Evolutionary conservation across 495 filamentous ascomycete species (phyloP).

Genomic region (Trypethelium eluteriae): DNA sequence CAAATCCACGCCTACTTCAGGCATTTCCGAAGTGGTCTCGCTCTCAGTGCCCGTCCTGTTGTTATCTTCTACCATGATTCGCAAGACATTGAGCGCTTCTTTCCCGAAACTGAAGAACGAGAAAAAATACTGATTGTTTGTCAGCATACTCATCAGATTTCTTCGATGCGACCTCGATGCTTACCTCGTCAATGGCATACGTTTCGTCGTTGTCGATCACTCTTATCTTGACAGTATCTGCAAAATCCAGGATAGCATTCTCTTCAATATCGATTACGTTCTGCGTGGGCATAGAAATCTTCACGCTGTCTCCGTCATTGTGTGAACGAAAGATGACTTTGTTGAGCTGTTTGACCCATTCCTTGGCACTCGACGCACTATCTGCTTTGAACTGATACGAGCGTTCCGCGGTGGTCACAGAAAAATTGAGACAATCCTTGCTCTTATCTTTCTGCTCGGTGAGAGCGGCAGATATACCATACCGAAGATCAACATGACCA

Average conservation of each 20-base stretch:
- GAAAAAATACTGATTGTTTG: slow-evolving; percentile 70
- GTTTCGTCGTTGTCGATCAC: slow-evolving; percentile 89
- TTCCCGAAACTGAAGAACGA: slow-evolving; percentile 85
- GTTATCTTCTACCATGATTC: slow-evolving; percentile 61
- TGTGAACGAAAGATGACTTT: slow-evolving; percentile 92
- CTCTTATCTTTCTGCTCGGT: slow-evolving; percentile 59
- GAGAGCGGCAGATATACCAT: slow-evolving; percentile 78
- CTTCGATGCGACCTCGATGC: not conserved
- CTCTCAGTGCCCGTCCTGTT: slow-evolving; percentile 19
- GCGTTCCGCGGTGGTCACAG: slow-evolving; percentile 72
- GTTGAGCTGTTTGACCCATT: slow-evolving; percentile 93
- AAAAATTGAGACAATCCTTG: slow-evolving; percentile 63
- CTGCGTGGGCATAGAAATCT: slow-evolving; percentile 81
- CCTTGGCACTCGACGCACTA: slow-evolving; percentile 78
- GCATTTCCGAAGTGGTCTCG: not conserved
- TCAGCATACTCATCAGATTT: not conserved
- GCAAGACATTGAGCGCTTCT: slow-evolving; percentile 74
- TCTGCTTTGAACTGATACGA: slow-evolving; percentile 87
- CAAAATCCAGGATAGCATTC: slow-evolving; percentile 82
- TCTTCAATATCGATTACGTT: slow-evolving; percentile 92
- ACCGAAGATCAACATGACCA: slow-evolving; percentile 85
- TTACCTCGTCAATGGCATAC: slow-evolving; percentile 88
- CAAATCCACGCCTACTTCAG: not conserved
- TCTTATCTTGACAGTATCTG: slow-evolving; percentile 87
- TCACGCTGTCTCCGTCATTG: slow-evolving; percentile 95